phyloP scores from a whole-genome alignment of 768 basidiomycete genomes.

The Serendipita sp. region DNA sequence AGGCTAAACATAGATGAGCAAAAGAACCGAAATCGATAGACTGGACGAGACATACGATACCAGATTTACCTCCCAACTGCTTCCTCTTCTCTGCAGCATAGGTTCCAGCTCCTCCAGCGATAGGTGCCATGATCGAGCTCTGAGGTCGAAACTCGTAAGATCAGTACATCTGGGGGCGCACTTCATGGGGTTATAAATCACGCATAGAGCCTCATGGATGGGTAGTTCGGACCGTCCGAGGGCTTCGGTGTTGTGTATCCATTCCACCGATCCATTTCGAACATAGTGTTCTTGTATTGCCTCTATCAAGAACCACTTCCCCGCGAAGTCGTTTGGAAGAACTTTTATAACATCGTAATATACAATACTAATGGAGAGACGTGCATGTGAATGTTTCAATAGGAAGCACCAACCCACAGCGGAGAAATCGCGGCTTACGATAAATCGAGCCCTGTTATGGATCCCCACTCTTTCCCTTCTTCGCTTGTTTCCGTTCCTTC shows the following conservation, averaged over 20 bases:
- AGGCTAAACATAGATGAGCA: slow-evolving; percentile 23
- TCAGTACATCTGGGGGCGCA: background rate
- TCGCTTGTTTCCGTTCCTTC: background rate
- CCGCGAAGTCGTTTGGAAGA: too few species aligned
- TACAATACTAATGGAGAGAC: background rate
- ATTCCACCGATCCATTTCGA: too few species aligned
- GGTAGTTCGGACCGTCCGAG: too few species aligned
- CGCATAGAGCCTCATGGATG: background rate
- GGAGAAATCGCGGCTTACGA: slow-evolving; percentile 2
- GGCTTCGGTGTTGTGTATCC: too few species aligned
- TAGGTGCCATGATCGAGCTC: background rate
- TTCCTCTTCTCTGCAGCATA: slow-evolving; percentile 21
- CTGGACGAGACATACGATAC: slow-evolving; percentile 35
- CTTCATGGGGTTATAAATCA: background rate
- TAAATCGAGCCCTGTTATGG: background rate
- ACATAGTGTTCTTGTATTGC: too few species aligned
- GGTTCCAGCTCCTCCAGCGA: slow-evolving; percentile 16
- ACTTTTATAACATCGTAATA: background rate
- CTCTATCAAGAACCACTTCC: too few species aligned
- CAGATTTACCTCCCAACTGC: slow-evolving; percentile 45
- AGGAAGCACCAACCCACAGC: background rate
- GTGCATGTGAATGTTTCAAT: background rate
- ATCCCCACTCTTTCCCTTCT: background rate
- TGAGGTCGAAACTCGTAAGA: background rate
- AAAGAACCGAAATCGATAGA: background rate